Percentiles rank a stretch among this genome's conserved stretches.
phyloP scores from a whole-genome alignment of 2,329 filamentous ascomycete genomes.

The Pseudofabraea citricarpa region DNA sequence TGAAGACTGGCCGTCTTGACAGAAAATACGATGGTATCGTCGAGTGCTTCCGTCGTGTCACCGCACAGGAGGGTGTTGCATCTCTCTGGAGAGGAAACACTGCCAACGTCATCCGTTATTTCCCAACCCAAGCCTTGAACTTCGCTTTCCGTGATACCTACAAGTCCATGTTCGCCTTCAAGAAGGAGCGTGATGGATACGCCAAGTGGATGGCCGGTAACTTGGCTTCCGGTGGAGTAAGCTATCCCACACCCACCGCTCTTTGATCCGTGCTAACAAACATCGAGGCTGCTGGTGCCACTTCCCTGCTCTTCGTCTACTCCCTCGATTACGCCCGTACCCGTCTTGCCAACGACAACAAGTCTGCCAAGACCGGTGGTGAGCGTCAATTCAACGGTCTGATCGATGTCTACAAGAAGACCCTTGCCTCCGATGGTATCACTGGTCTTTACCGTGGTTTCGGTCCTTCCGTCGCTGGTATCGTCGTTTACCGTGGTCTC shows the following conservation, averaged over 20 bases:
- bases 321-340: slow-evolving; percentile 99
- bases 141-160: slow-evolving; percentile 99
- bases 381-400: slow-evolving; percentile 99
- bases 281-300: slow-evolving; percentile 92
- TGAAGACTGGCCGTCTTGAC: slow-evolving; percentile 97
- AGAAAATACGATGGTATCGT: slow-evolving; percentile 90
- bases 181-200: slow-evolving; percentile 99
- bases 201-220: slow-evolving; percentile 99
- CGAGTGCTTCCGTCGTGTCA: slow-evolving; percentile 95
- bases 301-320: slow-evolving; percentile 99
- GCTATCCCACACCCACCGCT: too few relatives aligned
- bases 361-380: slow-evolving; percentile 95
- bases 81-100: slow-evolving; percentile 99
- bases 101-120: slow-evolving; percentile 99
- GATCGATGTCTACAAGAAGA: slow-evolving; percentile 99
- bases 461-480: slow-evolving; percentile 98
- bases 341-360: slow-evolving; percentile 99
- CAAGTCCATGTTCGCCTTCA: slow-evolving; percentile 99
- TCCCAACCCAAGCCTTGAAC: slow-evolving; percentile 99
- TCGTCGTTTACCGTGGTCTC: slow-evolving; percentile 99
- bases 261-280: too few relatives aligned
- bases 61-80: slow-evolving; percentile 85
- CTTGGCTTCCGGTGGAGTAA: slow-evolving; percentile 98
- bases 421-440: slow-evolving; percentile 96
- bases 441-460: slow-evolving; percentile 99